Percentiles rank a stretch among this genome's conserved stretches.
Conservation (phyloP, 352 stramenopile genomes). For the Elongisporangium anandrum region DNA sequence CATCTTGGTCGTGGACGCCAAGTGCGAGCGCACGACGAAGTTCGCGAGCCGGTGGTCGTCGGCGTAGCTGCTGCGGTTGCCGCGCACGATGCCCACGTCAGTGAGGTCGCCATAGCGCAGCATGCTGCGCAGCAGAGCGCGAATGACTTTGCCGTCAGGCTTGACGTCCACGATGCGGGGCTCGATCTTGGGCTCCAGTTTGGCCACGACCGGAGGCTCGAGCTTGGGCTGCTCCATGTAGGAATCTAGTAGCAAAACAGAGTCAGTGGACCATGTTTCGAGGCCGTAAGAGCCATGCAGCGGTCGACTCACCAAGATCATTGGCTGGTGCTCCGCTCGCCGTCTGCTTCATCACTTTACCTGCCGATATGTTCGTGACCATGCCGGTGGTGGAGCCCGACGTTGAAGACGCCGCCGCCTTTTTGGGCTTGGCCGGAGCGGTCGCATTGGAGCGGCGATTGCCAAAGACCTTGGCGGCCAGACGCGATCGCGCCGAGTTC, state of each 20-base stretch:
- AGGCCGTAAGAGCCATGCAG: background rate
- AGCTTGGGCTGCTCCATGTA: conserved; percentile 19
- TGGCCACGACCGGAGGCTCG: conserved; percentile 22
- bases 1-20: conserved; percentile 49
- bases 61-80: conserved; percentile 47
- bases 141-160: conserved; percentile 64
- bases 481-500: conserved; percentile 60
- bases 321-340: conserved; percentile 10
- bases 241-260: conserved; percentile 4
- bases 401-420: conserved; percentile 14
- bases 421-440: conserved; percentile 40
- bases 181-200: conserved; percentile 44
- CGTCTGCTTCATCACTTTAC: conserved; percentile 36
- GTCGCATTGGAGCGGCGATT: conserved; percentile 37
- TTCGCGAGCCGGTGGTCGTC: conserved; percentile 77
- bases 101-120: conserved; percentile 77
- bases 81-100: conserved; percentile 50
- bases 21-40: conserved; percentile 66
- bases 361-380: conserved; percentile 57
- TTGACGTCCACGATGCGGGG: conserved; percentile 30
- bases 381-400: conserved; percentile 10
- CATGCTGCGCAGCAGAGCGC: conserved; percentile 61
- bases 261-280: background rate
- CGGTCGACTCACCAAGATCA: conserved; percentile 13
- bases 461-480: conserved; percentile 76